Conservation (phyloP, 2,329 filamentous ascomycete species). For the Penicillium digitatum region DNA sequence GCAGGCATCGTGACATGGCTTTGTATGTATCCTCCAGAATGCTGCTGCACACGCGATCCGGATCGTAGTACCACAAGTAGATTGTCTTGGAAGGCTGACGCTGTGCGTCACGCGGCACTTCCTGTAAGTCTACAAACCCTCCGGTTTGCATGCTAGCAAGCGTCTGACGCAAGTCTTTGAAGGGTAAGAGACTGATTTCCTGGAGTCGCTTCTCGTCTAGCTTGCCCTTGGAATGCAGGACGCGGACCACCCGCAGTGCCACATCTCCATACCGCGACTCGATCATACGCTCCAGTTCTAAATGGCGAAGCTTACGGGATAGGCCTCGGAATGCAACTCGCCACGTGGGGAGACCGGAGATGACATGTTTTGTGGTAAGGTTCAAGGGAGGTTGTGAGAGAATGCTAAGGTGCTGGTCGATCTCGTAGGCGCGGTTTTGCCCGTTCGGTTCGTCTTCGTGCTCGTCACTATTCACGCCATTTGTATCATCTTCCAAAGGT, state of each 20-base stretch:
- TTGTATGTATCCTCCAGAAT: constrained; percentile 83
- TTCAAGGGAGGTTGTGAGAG: constrained; percentile 44
- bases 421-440: constrained; percentile 31
- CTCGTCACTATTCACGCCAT: constrained; percentile 44
- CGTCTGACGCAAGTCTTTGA: constrained; percentile 77
- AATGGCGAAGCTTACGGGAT: constrained; percentile 65
- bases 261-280: constrained; percentile 70
- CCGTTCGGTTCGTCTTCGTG: constrained; percentile 39
- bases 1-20: constrained; percentile 77
- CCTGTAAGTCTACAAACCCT: constrained; percentile 86
- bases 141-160: constrained; percentile 81
- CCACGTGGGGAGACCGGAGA: constrained; percentile 66
- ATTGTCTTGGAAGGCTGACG: constrained; percentile 78
- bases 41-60: constrained; percentile 64
- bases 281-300: constrained; percentile 78
- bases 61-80: constrained; percentile 89
- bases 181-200: constrained; percentile 74
- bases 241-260: constrained; percentile 77
- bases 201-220: constrained; percentile 90
- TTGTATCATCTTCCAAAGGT: constrained; percentile 21
- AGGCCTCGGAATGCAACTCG: constrained; percentile 76
- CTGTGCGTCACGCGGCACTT: constrained; percentile 83
- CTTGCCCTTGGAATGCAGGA: constrained; percentile 81
- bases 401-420: constrained; percentile 47
- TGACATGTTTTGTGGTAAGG: constrained; percentile 35